These are phyloP conservation scores for Colletotrichum lentis DNA, from an alignment of 2,329 filamentous ascomycete genomes.

Conservation along the genomic window DNA sequence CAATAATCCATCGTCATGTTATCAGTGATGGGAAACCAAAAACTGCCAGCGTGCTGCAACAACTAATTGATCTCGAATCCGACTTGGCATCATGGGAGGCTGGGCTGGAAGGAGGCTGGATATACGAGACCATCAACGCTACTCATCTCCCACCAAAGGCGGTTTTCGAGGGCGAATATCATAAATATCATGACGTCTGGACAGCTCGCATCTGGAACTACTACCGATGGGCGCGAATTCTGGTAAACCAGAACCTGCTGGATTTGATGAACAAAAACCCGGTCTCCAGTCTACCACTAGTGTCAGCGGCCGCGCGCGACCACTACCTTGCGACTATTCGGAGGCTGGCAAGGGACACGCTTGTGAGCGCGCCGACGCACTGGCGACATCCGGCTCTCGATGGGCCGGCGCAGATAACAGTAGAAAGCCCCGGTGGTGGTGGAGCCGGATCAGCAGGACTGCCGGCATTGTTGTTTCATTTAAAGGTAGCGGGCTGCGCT, in stretches of 20 bases:
- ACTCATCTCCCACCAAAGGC: conserved; percentile 50
- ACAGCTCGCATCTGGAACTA: conserved; percentile 65
- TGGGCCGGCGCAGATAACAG: conserved; percentile 47
- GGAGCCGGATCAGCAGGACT: conserved; percentile 59
- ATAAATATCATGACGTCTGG: conserved; percentile 64
- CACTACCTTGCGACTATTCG: conserved; percentile 48
- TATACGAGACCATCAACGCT: conserved; percentile 47
- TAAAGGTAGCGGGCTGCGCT: conserved; percentile 57
- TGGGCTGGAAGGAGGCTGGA: conserved; percentile 48
- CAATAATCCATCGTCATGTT: conserved; percentile 46
- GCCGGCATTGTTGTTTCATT: conserved; percentile 58
- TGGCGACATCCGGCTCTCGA: conserved; percentile 60
- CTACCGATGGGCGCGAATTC: conserved; percentile 65
- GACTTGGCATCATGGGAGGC: conserved; percentile 53
- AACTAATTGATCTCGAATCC: conserved; percentile 52
- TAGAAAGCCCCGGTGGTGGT: conserved; percentile 50
- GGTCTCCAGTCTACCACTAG: conserved; percentile 46
- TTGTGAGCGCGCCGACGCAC: conserved; percentile 58
- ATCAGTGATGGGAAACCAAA: conserved; percentile 50
- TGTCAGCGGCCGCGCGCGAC: conserved; percentile 45
- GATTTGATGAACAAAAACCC: conserved; percentile 52
- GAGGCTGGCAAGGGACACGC: conserved; percentile 53
- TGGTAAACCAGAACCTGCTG: conserved; percentile 60
- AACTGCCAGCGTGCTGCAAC: conserved; percentile 49
- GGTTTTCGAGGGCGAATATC: conserved; percentile 62